Conservation (phyloP, 805 yeast species). For the Cyberlindnera xishuangbannaensis region DNA sequence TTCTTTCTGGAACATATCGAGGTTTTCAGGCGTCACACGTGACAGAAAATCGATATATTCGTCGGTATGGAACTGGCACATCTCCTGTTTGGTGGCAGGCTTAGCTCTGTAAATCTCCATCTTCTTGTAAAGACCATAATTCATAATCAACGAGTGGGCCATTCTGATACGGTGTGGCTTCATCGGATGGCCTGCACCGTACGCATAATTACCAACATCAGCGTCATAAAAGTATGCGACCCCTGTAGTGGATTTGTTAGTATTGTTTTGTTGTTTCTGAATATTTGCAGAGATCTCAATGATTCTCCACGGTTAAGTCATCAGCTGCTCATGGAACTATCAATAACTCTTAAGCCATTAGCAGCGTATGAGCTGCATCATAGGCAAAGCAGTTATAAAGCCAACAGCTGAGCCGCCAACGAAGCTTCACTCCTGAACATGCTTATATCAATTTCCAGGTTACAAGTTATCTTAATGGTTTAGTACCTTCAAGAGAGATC, state of each 20-base stretch:
- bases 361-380: too few relatives aligned
- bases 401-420: too few relatives aligned
- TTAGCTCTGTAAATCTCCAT: constrained; percentile 93
- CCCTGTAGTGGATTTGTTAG: constrained; percentile 16
- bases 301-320: too few relatives aligned
- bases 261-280: too few relatives aligned
- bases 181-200: constrained; percentile 99
- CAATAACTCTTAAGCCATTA: too few relatives aligned
- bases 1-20: constrained; percentile 81
- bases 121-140: constrained; percentile 91
- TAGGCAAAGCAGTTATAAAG: too few relatives aligned
- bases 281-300: neutral
- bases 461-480: too few relatives aligned
- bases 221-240: constrained; percentile 66
- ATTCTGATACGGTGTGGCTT: constrained; percentile 98
- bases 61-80: constrained; percentile 98
- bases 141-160: constrained; percentile 96
- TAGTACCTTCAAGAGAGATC: too few relatives aligned
- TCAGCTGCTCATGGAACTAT: too few relatives aligned
- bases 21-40: constrained; percentile 87
- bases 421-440: too few relatives aligned
- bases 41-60: constrained; percentile 92
- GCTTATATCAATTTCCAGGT: too few relatives aligned
- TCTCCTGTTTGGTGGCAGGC: constrained; percentile 96
- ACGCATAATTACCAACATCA: constrained; percentile 96